A percentile compares a stretch with the other conserved stretches of the same genome.
These are phyloP conservation scores for Fomitopsis betulina DNA, from an alignment of 1,284 basidiomycete genomes.

Conservation along the genomic window DNA sequence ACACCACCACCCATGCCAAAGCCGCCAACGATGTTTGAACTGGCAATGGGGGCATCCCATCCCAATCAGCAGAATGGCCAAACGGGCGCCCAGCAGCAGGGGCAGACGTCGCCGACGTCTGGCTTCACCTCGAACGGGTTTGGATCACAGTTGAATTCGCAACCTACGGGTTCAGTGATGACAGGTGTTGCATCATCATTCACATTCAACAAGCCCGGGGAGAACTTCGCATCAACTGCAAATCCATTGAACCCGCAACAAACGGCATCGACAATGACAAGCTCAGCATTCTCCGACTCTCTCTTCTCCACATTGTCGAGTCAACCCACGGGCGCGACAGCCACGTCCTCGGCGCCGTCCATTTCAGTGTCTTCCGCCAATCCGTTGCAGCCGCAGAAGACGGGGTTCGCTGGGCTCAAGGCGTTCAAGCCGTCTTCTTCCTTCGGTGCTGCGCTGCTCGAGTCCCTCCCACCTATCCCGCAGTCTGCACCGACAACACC, in stretches of 20 bases:
- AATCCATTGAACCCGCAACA: conserved; percentile 31
- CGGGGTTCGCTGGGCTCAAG: conserved; percentile 81
- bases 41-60: conserved; percentile 49
- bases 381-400: conserved; percentile 68
- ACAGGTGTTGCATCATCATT: conserved; percentile 71
- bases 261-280: conserved; percentile 36
- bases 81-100: conserved; percentile 5
- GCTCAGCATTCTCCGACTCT: conserved; percentile 44
- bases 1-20: conserved; percentile 70
- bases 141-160: conserved; percentile 8
- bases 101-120: conserved; percentile 11
- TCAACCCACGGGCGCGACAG: conserved; percentile 46
- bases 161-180: conserved; percentile 47
- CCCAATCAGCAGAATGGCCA: conserved; percentile 20
- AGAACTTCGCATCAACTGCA: conserved; percentile 15
- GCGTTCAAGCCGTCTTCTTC: conserved; percentile 89
- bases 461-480: conserved; percentile 71
- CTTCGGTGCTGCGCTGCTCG: conserved; percentile 81
- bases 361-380: conserved; percentile 22
- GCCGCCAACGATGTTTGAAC: conserved; percentile 77
- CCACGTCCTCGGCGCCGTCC: conserved; percentile 27
- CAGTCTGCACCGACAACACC: conserved; percentile 52
- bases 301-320: conserved; percentile 41
- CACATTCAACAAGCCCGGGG: conserved; percentile 33
- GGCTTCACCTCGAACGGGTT: conserved; percentile 11